phyloP scores from a whole-genome alignment of 192 early-diverging fungal species.

The Rhizophagus prolifer region DNA sequence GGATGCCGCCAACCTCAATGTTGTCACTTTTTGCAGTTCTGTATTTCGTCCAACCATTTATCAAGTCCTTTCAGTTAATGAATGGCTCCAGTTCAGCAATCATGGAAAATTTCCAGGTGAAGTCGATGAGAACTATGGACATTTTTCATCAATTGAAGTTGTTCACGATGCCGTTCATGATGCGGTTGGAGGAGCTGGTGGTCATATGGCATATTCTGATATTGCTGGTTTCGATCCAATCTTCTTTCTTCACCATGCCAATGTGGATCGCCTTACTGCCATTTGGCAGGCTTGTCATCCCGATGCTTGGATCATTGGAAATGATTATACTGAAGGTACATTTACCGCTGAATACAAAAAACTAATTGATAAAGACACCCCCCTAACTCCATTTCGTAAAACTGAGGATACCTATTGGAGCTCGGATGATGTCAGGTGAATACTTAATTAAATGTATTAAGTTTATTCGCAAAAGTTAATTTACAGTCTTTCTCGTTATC shows the following conservation, averaged over 20 bases:
- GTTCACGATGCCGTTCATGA: slow-evolving; percentile 16
- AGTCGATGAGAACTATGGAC: neutral
- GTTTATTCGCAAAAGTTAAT: neutral
- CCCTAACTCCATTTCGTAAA: slow-evolving; percentile 4
- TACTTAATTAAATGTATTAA: neutral
- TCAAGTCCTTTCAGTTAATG: neutral
- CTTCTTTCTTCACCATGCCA: slow-evolving; percentile 26
- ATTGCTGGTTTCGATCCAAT: slow-evolving; percentile 26
- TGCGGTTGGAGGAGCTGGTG: slow-evolving; percentile 8
- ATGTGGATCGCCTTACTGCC: slow-evolving; percentile 10
- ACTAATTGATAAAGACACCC: neutral
- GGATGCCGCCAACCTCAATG: neutral
- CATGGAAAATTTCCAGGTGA: neutral
- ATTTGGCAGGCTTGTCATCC: slow-evolving; percentile 23
- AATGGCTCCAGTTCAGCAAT: slow-evolving; percentile 16
- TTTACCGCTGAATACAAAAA: no score
- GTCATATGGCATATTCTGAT: slow-evolving; percentile 25
- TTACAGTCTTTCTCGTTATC: neutral
- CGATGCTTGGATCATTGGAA: slow-evolving; percentile 13
- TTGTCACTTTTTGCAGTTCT: slow-evolving; percentile 14
- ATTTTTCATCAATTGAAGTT: slow-evolving; percentile 18
- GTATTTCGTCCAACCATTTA: slow-evolving; percentile 4
- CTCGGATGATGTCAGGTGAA: neutral
- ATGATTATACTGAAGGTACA: no score
- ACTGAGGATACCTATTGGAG: neutral